phyloP scores from a whole-genome alignment of 371 early-diverging fungal species.

The Rhizopus stolonifer region DNA sequence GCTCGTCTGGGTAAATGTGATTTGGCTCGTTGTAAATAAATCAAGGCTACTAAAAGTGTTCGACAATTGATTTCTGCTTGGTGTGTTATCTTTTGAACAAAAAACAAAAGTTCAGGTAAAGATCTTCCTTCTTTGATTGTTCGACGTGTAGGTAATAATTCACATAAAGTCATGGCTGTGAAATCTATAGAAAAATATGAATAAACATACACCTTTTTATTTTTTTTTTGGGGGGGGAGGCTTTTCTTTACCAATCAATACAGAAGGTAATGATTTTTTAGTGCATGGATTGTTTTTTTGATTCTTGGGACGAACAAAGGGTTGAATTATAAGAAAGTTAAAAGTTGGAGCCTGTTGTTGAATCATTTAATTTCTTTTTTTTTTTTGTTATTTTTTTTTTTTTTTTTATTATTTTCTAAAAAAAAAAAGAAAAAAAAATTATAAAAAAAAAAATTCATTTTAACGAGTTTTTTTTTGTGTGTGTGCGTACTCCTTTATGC shows the following conservation, averaged over 20 bases:
- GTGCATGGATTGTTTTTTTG: too few relatives aligned
- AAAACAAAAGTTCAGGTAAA: conserved; percentile 30
- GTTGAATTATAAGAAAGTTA: conserved; percentile 14
- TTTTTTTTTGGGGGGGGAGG: too few relatives aligned
- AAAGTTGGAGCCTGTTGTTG: conserved; percentile 16
- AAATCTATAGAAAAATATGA: conserved; percentile 10
- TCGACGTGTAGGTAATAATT: conserved; percentile 16
- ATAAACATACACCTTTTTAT: too few relatives aligned
- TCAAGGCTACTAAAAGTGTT: conserved; percentile 43
- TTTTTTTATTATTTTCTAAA: too few relatives aligned
- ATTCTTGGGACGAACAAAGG: conserved; percentile 3
- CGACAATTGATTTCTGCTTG: conserved; percentile 36
- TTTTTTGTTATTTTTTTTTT: neutral
- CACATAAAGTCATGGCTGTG: conserved; percentile 25
- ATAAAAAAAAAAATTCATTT: too few relatives aligned
- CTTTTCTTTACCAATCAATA: conserved; percentile 27
- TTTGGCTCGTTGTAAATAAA: conserved; percentile 47
- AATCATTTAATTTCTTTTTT: conserved; percentile 10
- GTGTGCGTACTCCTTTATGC: neutral
- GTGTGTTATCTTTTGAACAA: conserved; percentile 38
- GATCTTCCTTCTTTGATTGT: neutral
- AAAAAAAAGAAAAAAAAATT: too few relatives aligned
- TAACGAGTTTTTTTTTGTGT: too few relatives aligned
- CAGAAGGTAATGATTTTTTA: conserved; percentile 11
- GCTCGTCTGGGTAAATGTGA: conserved; percentile 35